phyloP scores from a whole-genome alignment of 2,329 filamentous ascomycete genomes.

The Botrytis cinerea region DNA sequence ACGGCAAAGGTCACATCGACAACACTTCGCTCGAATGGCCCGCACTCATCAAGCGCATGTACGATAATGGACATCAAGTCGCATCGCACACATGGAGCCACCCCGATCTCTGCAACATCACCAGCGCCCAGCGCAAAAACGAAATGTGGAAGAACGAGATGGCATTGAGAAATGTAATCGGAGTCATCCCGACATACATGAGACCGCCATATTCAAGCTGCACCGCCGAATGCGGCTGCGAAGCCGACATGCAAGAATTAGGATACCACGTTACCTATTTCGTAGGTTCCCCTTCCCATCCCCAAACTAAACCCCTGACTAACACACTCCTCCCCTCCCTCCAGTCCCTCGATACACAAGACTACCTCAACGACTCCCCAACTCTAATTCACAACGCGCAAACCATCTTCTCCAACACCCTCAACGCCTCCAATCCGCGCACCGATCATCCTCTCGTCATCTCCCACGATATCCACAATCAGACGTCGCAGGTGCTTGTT shows the following conservation, averaged over 20 bases:
- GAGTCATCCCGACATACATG: constrained; percentile 57
- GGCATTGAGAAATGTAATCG: constrained; percentile 55
- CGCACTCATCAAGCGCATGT: constrained; percentile 37
- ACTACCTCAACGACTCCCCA: constrained; percentile 50
- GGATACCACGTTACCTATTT: constrained; percentile 54
- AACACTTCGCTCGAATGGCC: constrained; percentile 48
- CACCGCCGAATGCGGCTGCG: constrained; percentile 41
- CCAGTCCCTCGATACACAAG: constrained; percentile 48
- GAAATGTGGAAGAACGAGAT: constrained; percentile 56
- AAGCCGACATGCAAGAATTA: constrained; percentile 44
- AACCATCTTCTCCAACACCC: constrained; percentile 40
- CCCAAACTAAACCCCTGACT: neutral
- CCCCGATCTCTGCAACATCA: constrained; percentile 48
- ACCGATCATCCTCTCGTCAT: constrained; percentile 46
- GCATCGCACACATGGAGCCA: constrained; percentile 60
- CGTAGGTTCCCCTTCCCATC: constrained; percentile 32
- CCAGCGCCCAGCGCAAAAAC: constrained; percentile 47
- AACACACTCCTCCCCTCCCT: neutral
- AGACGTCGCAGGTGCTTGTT: constrained; percentile 39
- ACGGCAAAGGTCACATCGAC: constrained; percentile 55
- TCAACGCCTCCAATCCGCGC: constrained; percentile 19
- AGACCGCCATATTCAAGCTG: constrained; percentile 49
- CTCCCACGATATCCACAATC: constrained; percentile 43
- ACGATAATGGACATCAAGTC: constrained; percentile 57
- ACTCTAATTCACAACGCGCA: constrained; percentile 49